Evolutionary conservation across 2,329 filamentous ascomycete species (phyloP), one percentile per base, ranked within the genome.

Genomic region (Cladosporium sp.): DNA sequence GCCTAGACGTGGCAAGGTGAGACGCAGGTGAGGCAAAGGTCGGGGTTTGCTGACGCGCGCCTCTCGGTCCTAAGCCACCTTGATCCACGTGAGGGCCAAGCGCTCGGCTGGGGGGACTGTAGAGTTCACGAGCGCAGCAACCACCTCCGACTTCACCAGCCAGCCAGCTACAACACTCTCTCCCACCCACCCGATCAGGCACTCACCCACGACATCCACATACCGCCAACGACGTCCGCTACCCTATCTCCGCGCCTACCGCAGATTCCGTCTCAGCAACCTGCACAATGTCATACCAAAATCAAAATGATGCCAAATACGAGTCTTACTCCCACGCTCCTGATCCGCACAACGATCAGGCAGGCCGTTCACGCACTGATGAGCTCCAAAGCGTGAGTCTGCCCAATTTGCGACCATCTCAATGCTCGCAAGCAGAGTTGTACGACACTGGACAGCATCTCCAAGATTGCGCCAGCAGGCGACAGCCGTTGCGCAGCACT

Each of bases 311-410:
- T n/a, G n/a, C n/a, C n/a, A n/a, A n/a, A n/a, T n/a, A n/a, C n/a
- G n/a, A n/a, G n/a, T n/a, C n/a, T n/a, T n/a, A n/a, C n/a, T n/a
- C n/a, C n/a, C n/a, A n/a, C n/a, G n/a, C n/a, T n/a, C n/a, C n/a
- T 22, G 42, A 56, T 20, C 54, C 54, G 32, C 25, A 25, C 39
- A 22, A 12, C 53, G 32, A 34, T 17, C 32, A 56, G 40, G 35
- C 54, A 24, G 28, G 54, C 19, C 25, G 24, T 6, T 45, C 52
- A 40, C 54, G 34, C 24, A 20, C 44, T 35, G 34, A 49, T 34
- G 45, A 57, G 35, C 35, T 57, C 10, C 25, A 40, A 24, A 44
- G 39, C 36, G 55, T 57, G 39, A 50, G 55, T 49, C 36, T 8
- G 35, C 45, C 55, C 28, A 19, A 15, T n/a, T 20, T 44, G 17